Percentiles rank a stretch among this genome's conserved stretches.
Evolutionary conservation across 176 grass and related monocot genomes (phyloP).

Genomic region (Secale cereale): DNA sequence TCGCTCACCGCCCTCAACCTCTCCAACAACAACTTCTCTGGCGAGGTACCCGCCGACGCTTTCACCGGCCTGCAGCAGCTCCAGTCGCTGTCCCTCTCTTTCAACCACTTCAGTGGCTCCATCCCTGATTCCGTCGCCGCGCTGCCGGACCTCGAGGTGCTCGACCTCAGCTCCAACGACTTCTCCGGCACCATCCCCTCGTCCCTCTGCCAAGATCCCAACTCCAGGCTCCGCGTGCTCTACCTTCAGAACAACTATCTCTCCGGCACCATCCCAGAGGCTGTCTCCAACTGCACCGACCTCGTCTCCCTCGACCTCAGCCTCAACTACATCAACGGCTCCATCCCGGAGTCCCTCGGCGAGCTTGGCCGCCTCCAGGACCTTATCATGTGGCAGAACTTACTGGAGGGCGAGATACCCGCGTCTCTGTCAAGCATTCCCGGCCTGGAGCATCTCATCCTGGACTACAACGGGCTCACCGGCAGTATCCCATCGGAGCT

Average conservation of each 20-base stretch:
- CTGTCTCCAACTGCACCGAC: slow-evolving; percentile 70
- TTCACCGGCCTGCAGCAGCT: slow-evolving; percentile 54
- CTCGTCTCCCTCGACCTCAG: slow-evolving; percentile 94
- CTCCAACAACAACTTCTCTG: slow-evolving; percentile 87
- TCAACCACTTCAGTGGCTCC: slow-evolving; percentile 73
- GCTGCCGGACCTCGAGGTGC: slow-evolving; percentile 60
- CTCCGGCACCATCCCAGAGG: slow-evolving; percentile 58
- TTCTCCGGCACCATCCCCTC: slow-evolving; percentile 66
- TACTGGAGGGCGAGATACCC: slow-evolving; percentile 81
- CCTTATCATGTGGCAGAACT: slow-evolving; percentile 97
- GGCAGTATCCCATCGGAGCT: slow-evolving; percentile 64
- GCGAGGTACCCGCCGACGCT: slow-evolving; percentile 47
- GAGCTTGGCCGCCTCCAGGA: slow-evolving; percentile 58
- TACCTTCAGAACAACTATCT: slow-evolving; percentile 99
- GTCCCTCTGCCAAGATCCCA: slow-evolving; percentile 46
- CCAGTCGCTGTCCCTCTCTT: slow-evolving; percentile 55
- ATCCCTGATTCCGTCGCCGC: slow-evolving; percentile 49
- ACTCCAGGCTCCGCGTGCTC: slow-evolving; percentile 50
- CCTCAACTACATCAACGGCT: slow-evolving; percentile 70
- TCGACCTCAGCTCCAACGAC: slow-evolving; percentile 92
- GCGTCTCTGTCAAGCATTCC: slow-evolving; percentile 46
- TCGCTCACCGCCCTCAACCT: slow-evolving; percentile 62
- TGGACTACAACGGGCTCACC: slow-evolving; percentile 84
- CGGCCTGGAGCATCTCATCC: slow-evolving; percentile 82
- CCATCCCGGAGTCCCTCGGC: slow-evolving; percentile 61